A percentile compares a stretch with the other conserved stretches of the same genome.
These are phyloP conservation scores for Gossypium davidsonii DNA, from an alignment of 441 rosid species.

Conservation along the genomic window DNA sequence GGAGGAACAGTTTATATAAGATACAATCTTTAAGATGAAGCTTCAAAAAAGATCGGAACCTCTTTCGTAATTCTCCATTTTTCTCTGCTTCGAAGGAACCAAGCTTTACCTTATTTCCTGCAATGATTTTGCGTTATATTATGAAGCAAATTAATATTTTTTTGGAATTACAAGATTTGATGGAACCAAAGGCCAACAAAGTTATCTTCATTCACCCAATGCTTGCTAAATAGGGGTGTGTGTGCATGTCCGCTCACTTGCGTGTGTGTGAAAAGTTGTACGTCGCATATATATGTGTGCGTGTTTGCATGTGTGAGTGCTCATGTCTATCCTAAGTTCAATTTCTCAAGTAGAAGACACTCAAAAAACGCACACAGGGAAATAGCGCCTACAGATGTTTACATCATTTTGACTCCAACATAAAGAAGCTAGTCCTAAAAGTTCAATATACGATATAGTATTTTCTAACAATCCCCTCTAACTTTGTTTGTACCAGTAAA, in stretches of 20 bases:
- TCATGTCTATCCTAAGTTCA: not conserved
- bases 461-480: not conserved
- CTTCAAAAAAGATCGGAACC: not conserved
- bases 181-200: not conserved
- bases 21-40: not conserved
- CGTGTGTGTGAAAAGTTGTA: not conserved
- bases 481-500: not conserved
- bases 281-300: not conserved
- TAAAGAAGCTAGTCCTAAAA: not conserved
- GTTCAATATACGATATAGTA: not conserved
- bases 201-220: not conserved
- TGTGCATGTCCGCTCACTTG: not conserved
- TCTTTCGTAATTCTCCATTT: not conserved
- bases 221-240: not conserved
- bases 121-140: not conserved
- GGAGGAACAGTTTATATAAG: not conserved
- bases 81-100: not conserved
- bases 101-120: slow-evolving; percentile 1
- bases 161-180: slow-evolving; percentile 1
- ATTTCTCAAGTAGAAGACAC: not conserved
- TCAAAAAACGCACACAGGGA: not conserved
- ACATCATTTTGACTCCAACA: not conserved
- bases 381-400: not conserved
- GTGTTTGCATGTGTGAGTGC: not conserved
- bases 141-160: not conserved